Evolutionary conservation across 2,329 filamentous ascomycete species (phyloP).

Genomic region (Epicoccum sorghinum): DNA sequence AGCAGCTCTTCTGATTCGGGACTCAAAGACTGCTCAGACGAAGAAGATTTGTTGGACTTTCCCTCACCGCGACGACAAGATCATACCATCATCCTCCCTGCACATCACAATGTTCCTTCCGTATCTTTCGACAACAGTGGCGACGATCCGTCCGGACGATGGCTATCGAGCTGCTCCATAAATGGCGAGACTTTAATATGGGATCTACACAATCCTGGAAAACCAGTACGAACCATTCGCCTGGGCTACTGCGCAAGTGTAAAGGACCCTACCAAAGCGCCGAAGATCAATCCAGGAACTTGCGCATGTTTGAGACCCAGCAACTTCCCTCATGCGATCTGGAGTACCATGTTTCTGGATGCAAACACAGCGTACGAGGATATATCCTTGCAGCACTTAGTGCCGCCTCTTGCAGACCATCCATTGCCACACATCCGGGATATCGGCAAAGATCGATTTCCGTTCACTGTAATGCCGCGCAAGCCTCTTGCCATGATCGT

Average conservation of each 20-base stretch:
- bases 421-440: slow-evolving; percentile 18
- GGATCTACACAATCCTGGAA: slow-evolving; percentile 45
- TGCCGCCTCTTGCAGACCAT: background rate
- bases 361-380: slow-evolving; percentile 30
- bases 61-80: slow-evolving; percentile 35
- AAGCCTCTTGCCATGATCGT: background rate
- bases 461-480: slow-evolving; percentile 10
- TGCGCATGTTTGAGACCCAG: slow-evolving; percentile 21
- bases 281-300: slow-evolving; percentile 6
- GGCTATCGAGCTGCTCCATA: slow-evolving; percentile 65
- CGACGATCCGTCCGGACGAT: slow-evolving; percentile 60
- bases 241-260: slow-evolving; percentile 35
- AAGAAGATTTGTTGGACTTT: slow-evolving; percentile 24
- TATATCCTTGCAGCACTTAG: background rate
- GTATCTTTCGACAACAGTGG: slow-evolving; percentile 65
- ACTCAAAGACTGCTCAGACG: background rate
- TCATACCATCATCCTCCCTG: slow-evolving; percentile 27
- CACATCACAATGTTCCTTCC: slow-evolving; percentile 59
- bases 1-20: slow-evolving; percentile 3
- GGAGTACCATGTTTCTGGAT: slow-evolving; percentile 40
- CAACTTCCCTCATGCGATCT: slow-evolving; percentile 31
- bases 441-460: slow-evolving; percentile 10
- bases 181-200: slow-evolving; percentile 57
- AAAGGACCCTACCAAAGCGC: slow-evolving; percentile 11
- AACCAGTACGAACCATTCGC: slow-evolving; percentile 24